Conservation (phyloP, 208 protist species). For the Wallacemonas collosoma region DNA sequence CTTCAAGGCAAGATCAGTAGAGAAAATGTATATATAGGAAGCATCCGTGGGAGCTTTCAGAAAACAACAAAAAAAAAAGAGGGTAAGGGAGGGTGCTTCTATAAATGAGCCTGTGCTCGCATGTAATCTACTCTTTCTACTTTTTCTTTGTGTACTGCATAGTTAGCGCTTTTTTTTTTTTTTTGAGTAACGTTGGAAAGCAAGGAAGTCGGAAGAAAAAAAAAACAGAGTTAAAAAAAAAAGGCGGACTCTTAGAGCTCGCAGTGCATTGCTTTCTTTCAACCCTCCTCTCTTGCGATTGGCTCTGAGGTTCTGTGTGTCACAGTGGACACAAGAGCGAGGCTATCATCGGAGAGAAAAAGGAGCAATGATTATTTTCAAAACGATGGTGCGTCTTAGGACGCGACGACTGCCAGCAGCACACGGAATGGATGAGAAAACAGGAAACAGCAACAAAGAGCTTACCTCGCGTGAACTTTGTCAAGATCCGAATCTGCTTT, state of each 20-base stretch:
- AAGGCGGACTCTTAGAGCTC: not conserved
- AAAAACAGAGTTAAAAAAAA: not conserved
- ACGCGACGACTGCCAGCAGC: too few relatives aligned
- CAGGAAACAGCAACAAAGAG: too few relatives aligned
- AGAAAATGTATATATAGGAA: not conserved
- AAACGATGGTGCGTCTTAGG: too few relatives aligned
- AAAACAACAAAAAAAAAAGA: not conserved
- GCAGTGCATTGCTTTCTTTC: not conserved
- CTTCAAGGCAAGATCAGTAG: not conserved
- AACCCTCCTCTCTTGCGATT: too few relatives aligned
- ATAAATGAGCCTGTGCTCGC: not conserved
- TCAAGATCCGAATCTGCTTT: too few relatives aligned
- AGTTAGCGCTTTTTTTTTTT: slow-evolving; percentile 19
- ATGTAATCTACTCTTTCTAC: slow-evolving; percentile 25
- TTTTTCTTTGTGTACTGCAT: not conserved
- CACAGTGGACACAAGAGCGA: too few relatives aligned
- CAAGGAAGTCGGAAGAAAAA: slow-evolving; percentile 13
- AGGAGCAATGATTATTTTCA: too few relatives aligned
- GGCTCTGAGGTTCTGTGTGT: too few relatives aligned
- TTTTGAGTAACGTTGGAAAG: slow-evolving; percentile 15
- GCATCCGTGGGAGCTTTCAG: not conserved
- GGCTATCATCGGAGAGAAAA: too few relatives aligned
- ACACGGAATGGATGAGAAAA: too few relatives aligned
- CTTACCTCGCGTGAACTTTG: too few relatives aligned
- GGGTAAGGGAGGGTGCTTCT: slow-evolving; percentile 18